phyloP scores from a whole-genome alignment of 2,329 filamentous ascomycete species.

The Zalaria sp. region DNA sequence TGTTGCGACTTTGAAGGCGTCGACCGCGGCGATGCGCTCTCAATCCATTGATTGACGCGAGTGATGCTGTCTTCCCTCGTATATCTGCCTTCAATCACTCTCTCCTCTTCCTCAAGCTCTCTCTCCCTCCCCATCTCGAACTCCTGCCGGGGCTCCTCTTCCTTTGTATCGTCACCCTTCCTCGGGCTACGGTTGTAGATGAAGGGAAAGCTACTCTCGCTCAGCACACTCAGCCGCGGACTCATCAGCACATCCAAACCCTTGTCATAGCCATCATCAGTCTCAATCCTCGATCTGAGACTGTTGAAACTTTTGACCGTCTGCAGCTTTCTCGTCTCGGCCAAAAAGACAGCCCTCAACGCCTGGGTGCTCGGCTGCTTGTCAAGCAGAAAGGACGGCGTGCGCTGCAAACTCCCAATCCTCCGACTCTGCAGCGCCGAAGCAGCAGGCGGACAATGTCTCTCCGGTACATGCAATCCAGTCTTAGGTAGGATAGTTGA shows the following conservation, averaged over 20 bases:
- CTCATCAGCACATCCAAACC: constrained; percentile 16
- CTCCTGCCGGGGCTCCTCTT: constrained; percentile 2
- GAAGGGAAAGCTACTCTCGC: constrained; percentile 23
- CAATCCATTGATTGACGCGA: constrained; percentile 22
- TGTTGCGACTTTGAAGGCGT: neutral
- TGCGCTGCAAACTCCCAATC: constrained; percentile 6
- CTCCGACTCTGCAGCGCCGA: neutral
- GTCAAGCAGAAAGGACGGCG: constrained; percentile 16
- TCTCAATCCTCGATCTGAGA: constrained; percentile 16
- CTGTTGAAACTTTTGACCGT: constrained; percentile 21
- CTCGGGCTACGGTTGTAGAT: constrained; percentile 17
- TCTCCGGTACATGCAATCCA: neutral
- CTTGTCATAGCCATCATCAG: constrained; percentile 10
- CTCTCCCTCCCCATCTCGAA: neutral
- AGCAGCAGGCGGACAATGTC: neutral
- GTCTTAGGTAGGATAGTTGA: too few relatives aligned
- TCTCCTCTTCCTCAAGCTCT: neutral
- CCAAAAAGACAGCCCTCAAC: constrained; percentile 20
- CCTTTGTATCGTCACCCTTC: constrained; percentile 3
- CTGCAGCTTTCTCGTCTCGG: constrained; percentile 14
- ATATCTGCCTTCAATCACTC: neutral
- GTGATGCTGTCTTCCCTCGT: constrained; percentile 18
- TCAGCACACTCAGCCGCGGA: constrained; percentile 20
- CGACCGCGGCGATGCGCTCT: constrained; percentile 7
- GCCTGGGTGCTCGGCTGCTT: constrained; percentile 19